phyloP scores from a whole-genome alignment of 257 asterid genomes.

The Penstemon barbatus region DNA sequence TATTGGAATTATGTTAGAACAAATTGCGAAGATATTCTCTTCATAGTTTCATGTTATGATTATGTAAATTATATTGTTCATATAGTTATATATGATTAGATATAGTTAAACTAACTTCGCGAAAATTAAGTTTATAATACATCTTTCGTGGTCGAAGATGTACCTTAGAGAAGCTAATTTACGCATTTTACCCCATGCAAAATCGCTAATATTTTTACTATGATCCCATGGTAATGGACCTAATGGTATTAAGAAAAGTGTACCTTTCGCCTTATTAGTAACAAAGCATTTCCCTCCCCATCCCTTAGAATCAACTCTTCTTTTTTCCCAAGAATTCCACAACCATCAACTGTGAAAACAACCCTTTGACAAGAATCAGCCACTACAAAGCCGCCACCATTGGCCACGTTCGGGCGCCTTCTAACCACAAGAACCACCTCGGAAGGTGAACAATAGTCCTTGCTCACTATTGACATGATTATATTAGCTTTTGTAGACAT shows the following conservation, averaged over 20 bases:
- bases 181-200: too few species aligned
- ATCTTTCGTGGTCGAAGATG: too few species aligned
- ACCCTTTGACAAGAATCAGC: conserved; percentile 45
- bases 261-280: conserved; percentile 75
- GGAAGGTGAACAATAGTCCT: conserved; percentile 59
- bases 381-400: conserved; percentile 85
- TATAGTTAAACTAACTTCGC: too few species aligned
- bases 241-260: conserved; percentile 4
- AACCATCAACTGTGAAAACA: conserved; percentile 70
- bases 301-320: conserved; percentile 62
- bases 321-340: conserved; percentile 74
- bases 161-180: too few species aligned
- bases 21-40: too few species aligned
- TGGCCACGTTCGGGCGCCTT: conserved; percentile 72
- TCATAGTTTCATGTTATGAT: too few species aligned
- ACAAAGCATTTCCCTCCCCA: conserved; percentile 54
- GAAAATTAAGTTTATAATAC: too few species aligned
- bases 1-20: too few species aligned
- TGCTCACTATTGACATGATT: conserved; percentile 61
- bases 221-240: neutral
- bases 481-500: conserved; percentile 37
- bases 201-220: too few species aligned
- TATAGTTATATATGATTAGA: too few species aligned
- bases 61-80: too few species aligned
- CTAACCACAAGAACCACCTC: conserved; percentile 61